Conservation (phyloP, 371 early-diverging fungal species). For the Circinella minor region DNA sequence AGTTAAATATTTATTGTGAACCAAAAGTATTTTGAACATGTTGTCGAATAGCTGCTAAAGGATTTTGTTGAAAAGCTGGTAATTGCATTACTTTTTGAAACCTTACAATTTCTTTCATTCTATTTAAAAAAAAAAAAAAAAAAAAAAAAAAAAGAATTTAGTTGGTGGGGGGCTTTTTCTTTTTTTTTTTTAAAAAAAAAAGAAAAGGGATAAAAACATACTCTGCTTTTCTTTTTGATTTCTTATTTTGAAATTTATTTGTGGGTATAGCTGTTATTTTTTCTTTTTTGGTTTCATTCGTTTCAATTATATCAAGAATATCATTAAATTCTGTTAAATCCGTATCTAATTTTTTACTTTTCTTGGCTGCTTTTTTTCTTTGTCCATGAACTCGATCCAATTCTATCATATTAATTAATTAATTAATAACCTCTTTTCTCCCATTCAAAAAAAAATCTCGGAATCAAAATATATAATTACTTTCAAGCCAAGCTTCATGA, state of each 20-base stretch:
- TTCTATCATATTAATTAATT: conserved; percentile 38
- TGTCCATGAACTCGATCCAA: conserved; percentile 56
- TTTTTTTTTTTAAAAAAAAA: too few species aligned
- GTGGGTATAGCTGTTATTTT: conserved; percentile 29
- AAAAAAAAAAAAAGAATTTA: neutral
- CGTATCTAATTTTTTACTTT: conserved; percentile 37
- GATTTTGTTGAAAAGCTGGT: conserved; percentile 71
- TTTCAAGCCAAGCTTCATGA: conserved; percentile 64
- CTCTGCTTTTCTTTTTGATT: conserved; percentile 59
- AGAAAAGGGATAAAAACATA: conserved; percentile 37
- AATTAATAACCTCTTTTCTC: too few species aligned
- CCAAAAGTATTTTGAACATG: conserved; percentile 74
- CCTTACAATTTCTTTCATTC: conserved; percentile 69
- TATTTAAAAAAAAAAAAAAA: too few species aligned
- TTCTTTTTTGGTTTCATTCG: conserved; percentile 26
- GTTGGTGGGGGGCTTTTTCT: too few species aligned
- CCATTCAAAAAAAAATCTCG: too few species aligned
- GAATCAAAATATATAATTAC: too few species aligned
- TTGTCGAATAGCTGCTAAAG: conserved; percentile 68
- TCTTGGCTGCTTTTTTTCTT: conserved; percentile 53
- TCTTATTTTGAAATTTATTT: conserved; percentile 48
- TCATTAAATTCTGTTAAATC: conserved; percentile 39
- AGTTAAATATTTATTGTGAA: neutral
- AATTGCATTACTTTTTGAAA: conserved; percentile 74
- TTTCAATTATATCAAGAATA: conserved; percentile 45